Evolutionary conservation across 192 early-diverging fungal species (phyloP).

Genomic region (Backusella tuberculispora): DNA sequence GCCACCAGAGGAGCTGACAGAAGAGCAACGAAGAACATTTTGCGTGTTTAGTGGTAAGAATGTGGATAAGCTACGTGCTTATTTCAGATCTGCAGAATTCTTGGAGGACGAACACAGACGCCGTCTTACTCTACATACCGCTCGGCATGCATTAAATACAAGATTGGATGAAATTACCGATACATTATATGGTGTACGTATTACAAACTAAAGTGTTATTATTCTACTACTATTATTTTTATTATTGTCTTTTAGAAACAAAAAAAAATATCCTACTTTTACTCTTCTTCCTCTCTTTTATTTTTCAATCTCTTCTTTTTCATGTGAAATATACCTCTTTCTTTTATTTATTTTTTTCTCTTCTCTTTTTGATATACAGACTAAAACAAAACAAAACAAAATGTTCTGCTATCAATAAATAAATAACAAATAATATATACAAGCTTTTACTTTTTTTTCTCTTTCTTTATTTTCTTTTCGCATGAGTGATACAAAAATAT

Average conservation of each 20-base stretch:
- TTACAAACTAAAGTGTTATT: background rate
- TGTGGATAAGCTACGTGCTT: slow-evolving; percentile 51
- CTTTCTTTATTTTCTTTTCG: too few relatives aligned
- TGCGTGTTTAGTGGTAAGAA: slow-evolving; percentile 65
- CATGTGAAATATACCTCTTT: too few relatives aligned
- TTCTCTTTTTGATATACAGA: too few relatives aligned
- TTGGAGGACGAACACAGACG: background rate
- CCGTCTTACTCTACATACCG: background rate
- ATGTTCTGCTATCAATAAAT: too few relatives aligned
- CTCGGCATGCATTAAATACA: background rate
- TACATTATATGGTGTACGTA: slow-evolving; percentile 5
- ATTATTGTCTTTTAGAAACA: background rate
- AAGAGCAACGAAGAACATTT: slow-evolving; percentile 55
- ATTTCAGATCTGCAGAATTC: slow-evolving; percentile 32
- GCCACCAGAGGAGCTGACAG: slow-evolving; percentile 57
- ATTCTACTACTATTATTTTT: background rate
- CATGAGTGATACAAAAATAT: too few relatives aligned
- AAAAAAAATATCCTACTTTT: too few relatives aligned
- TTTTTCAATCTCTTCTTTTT: too few relatives aligned
- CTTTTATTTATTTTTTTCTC: too few relatives aligned
- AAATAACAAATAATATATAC: too few relatives aligned
- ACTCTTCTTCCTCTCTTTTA: too few relatives aligned
- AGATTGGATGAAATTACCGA: slow-evolving; percentile 17
- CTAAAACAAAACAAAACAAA: too few relatives aligned
- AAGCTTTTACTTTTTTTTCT: too few relatives aligned